Conservation (phyloP, 495 filamentous ascomycete genomes). For the Podospora sp. region DNA sequence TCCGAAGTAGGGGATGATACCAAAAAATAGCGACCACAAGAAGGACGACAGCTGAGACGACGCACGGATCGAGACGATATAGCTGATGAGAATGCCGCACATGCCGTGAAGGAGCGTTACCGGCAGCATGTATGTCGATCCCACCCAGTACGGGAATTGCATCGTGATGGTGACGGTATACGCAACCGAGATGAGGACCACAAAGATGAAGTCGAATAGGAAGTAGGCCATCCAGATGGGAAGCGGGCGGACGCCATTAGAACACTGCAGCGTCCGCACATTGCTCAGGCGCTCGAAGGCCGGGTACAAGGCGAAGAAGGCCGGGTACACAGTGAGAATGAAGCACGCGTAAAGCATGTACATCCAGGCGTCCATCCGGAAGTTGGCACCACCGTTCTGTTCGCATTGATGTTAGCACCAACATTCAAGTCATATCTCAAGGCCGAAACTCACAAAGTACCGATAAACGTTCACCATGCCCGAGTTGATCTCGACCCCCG, state of each 20-base stretch:
- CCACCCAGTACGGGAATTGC: conserved; percentile 62
- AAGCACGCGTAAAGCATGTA: conserved; percentile 64
- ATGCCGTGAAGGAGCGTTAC: conserved; percentile 73
- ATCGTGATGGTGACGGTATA: conserved; percentile 61
- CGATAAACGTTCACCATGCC: neutral
- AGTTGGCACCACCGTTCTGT: neutral
- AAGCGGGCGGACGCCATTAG: conserved; percentile 70
- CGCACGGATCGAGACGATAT: conserved; percentile 66
- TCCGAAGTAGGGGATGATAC: conserved; percentile 46
- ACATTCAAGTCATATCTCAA: neutral
- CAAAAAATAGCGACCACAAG: conserved; percentile 63
- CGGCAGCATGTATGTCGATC: conserved; percentile 70
- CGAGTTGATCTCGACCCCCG: neutral
- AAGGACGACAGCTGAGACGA: conserved; percentile 39
- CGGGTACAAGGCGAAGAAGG: conserved; percentile 81
- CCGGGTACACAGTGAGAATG: conserved; percentile 71
- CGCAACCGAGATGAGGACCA: conserved; percentile 63
- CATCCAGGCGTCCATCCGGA: neutral
- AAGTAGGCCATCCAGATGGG: conserved; percentile 77
- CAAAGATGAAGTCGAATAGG: conserved; percentile 70
- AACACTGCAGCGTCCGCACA: conserved; percentile 78
- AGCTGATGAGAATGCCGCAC: conserved; percentile 64
- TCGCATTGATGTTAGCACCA: neutral
- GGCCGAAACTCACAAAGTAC: neutral
- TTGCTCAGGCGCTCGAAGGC: conserved; percentile 72